Conservation (phyloP, 768 basidiomycete genomes). For the Amanita rubescens region DNA sequence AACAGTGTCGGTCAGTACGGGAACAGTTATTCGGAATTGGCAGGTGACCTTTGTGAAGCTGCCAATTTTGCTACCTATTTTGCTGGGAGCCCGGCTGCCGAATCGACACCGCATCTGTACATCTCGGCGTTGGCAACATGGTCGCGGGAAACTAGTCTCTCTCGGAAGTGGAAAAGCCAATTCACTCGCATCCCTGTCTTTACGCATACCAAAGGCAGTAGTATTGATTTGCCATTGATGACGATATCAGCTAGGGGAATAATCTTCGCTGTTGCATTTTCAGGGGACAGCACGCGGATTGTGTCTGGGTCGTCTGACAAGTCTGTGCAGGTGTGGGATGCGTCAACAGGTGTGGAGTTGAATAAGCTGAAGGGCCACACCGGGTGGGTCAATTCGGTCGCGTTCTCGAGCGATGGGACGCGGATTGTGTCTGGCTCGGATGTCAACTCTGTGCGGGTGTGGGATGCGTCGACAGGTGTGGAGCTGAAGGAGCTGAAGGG, state of each 20-base stretch:
- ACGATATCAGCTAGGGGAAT: neutral
- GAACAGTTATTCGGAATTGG: neutral
- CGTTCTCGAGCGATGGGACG: too few relatives aligned
- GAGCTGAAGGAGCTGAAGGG: too few relatives aligned
- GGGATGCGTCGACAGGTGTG: too few relatives aligned
- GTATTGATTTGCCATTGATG: slow-evolving; percentile 1
- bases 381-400: neutral
- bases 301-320: slow-evolving; percentile 8
- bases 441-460: too few relatives aligned
- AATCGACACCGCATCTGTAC: slow-evolving; percentile 18
- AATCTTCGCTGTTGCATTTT: slow-evolving; percentile 9
- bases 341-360: neutral
- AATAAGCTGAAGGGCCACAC: slow-evolving; percentile 1
- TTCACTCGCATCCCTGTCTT: neutral
- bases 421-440: too few relatives aligned
- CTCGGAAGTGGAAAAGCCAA: neutral
- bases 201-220: neutral
- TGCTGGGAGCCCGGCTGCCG: slow-evolving; percentile 7
- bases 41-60: slow-evolving; percentile 4
- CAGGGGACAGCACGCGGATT: neutral
- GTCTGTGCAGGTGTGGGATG: slow-evolving; percentile 9
- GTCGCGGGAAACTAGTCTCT: slow-evolving; percentile 8
- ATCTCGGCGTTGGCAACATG: slow-evolving; percentile 18
- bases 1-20: neutral
- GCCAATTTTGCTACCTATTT: slow-evolving; percentile 15